Evolutionary conservation across 1,284 basidiomycete genomes (phyloP).

Genomic region (Ceratobasidium sp.): DNA sequence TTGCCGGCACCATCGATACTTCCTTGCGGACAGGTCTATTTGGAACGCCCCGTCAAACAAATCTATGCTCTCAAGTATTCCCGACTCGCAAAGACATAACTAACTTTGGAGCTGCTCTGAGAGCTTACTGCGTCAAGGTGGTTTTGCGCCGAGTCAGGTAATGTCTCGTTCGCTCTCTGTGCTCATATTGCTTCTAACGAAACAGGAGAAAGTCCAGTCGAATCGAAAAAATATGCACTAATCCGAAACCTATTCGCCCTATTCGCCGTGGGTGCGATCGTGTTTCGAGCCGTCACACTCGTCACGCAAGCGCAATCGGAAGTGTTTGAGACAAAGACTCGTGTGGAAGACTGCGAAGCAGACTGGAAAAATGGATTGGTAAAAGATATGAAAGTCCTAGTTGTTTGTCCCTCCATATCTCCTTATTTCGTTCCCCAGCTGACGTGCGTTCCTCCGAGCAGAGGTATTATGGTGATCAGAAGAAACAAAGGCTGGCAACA

Average conservation of each 20-base stretch:
- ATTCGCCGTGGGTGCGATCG: conserved; percentile 6
- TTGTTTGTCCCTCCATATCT: neutral
- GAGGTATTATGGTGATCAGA: conserved; percentile 6
- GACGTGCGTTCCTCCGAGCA: neutral
- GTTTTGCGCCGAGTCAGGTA: conserved; percentile 27
- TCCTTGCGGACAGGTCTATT: neutral
- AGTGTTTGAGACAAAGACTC: conserved; percentile 21
- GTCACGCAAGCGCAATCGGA: conserved; percentile 13
- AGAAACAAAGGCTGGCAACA: neutral
- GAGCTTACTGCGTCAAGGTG: conserved; percentile 22
- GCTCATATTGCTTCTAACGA: neutral
- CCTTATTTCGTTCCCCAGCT: neutral
- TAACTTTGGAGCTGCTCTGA: neutral
- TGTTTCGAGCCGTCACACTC: conserved; percentile 20
- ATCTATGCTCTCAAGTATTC: conserved; percentile 1
- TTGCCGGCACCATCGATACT: conserved; percentile 3
- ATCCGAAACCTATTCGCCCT: conserved; percentile 17
- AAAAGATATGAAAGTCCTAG: conserved; percentile 23
- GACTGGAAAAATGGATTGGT: neutral
- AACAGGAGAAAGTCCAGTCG: conserved; percentile 4
- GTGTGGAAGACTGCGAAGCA: conserved; percentile 3
- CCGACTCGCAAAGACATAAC: conserved; percentile 12
- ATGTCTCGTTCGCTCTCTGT: neutral
- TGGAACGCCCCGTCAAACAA: neutral
- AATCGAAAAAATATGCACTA: conserved; percentile 16